Base-by-base conservation (phyloP, 331 rosid genomes). In the Ulmus americana region DNA sequence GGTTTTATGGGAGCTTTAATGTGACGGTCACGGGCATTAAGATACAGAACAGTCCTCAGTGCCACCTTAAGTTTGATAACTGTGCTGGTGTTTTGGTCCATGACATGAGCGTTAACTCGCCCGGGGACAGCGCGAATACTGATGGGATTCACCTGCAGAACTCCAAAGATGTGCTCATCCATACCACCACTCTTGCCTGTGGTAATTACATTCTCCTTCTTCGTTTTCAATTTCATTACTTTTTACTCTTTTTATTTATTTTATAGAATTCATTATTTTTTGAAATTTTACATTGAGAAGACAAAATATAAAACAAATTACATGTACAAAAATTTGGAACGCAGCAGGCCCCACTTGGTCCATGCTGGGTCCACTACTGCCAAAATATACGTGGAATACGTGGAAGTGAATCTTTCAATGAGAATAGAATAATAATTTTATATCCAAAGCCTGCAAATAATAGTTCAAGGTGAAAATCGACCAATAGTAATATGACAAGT, bases 101-200 rank as follows among this genome's bases (percentile, higher is more conserved):
- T 71, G 82, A 81, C 69, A 71, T 90, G 51, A 82, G 45, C 63
- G 59, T 94, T 46, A 85, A 95, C 5, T 94, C 99, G 42, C 99
- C 99, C 1, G 95, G 87, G 10, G 77, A 87, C 59, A 94, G 99
- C 50, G 90, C 90, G 48, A 90, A 94, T 76, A 94, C 99, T 0
- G 99, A 94, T 62, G 99, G 99, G 65, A 90, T 94, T 79, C 99
- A 94, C 78, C 85, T 94, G n/a, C 97, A 94, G 80, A 84, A 90
- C 76, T 89, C 99, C 77, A 82, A 69, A 70, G 81, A 85, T 56
- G 99, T 87, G 28, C 73, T 90, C 65, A 94, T 89, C 76, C 77
- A 94, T 59, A 67, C 76, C 82, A 74, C 76, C 70, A 72, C 45
- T 59, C 76, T 94, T 56, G 92, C 88, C 20, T 94, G 99, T 5